Evolutionary conservation across 2,329 filamentous ascomycete species (phyloP).

Genomic region (Aspergillus piperis): DNA sequence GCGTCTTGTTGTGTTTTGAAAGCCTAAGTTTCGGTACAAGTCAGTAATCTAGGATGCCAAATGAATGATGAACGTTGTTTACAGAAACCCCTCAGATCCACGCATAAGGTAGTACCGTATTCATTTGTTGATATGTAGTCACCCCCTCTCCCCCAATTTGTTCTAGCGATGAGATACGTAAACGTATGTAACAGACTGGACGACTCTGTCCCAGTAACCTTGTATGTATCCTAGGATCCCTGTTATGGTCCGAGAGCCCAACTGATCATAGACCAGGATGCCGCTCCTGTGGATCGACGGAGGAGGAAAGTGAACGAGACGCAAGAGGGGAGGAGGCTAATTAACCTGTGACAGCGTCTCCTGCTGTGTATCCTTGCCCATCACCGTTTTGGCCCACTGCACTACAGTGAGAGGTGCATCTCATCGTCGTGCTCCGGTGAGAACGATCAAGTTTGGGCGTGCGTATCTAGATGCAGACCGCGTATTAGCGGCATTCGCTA

Average conservation of each 20-base stretch:
- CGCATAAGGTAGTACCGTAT: not conserved
- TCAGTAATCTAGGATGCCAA: conserved; percentile 1
- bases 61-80: not conserved
- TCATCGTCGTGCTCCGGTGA: not conserved
- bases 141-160: no score
- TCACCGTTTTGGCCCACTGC: not conserved
- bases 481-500: not conserved
- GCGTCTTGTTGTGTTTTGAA: not conserved
- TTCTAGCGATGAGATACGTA: not conserved
- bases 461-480: not conserved
- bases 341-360: not conserved
- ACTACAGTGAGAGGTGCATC: not conserved
- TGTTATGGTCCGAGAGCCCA: not conserved
- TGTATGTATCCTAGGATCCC: not conserved
- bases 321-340: not conserved
- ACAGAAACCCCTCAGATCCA: not conserved
- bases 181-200: not conserved
- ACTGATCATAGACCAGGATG: not conserved
- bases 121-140: not conserved
- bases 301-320: not conserved
- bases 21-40: not conserved
- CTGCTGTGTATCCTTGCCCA: not conserved
- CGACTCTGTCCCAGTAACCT: not conserved
- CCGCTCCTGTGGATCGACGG: not conserved
- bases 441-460: not conserved